These are phyloP conservation scores for Citeromyces matritensis DNA, from an alignment of 805 yeast genomes.

Conservation along the genomic window DNA sequence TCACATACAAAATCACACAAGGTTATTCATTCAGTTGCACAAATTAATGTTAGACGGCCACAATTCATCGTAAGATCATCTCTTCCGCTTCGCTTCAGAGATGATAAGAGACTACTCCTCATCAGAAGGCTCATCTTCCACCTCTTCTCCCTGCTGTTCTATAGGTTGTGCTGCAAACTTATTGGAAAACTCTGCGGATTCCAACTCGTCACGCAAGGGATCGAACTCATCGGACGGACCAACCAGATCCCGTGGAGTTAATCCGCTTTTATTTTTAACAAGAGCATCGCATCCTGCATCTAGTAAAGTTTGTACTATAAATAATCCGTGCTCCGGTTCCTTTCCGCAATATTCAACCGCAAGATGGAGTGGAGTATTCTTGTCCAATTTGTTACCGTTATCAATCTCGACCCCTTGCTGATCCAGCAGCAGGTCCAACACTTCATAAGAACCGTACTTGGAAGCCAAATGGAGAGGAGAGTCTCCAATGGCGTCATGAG, in stretches of 20 bases:
- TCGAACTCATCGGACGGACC: conserved; percentile 5
- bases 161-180: conserved; percentile 19
- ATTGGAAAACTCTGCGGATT: conserved; percentile 73
- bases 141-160: conserved; percentile 12
- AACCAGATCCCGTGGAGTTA: conserved; percentile 64
- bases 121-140: conserved; percentile 2
- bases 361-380: conserved; percentile 81
- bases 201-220: conserved; percentile 29
- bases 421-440: conserved; percentile 68
- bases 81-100: too few relatives aligned
- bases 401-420: conserved; percentile 86
- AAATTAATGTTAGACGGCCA: too few relatives aligned
- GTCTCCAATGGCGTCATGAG: conserved; percentile 69
- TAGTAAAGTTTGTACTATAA: conserved; percentile 62
- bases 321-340: conserved; percentile 78
- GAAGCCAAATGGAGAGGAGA: conserved; percentile 75
- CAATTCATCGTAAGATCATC: too few relatives aligned
- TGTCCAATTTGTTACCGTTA: conserved; percentile 53
- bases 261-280: conserved; percentile 40
- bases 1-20: too few relatives aligned
- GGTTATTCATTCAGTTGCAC: too few relatives aligned
- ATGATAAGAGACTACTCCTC: too few relatives aligned
- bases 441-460: conserved; percentile 72
- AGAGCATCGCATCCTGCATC: conserved; percentile 88
- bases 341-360: conserved; percentile 66